Evolutionary conservation across 169 alveolate species (phyloP).

Genomic region (Besnoitia besnoiti): DNA sequence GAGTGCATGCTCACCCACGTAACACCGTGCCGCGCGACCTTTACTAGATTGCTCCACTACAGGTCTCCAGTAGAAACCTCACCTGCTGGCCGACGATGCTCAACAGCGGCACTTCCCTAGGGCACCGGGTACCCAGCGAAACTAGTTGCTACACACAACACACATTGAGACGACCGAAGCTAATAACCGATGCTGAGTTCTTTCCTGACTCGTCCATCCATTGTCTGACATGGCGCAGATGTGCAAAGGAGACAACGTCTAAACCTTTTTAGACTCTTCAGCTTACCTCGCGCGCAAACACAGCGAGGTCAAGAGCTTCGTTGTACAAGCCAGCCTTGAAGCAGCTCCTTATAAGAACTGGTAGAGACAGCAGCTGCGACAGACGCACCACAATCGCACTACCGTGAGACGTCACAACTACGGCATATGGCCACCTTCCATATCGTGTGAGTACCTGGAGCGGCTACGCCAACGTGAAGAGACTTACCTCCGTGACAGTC

Average conservation of each 20-base stretch:
- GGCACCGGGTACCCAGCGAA: slow-evolving; percentile 1
- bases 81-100: background rate
- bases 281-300: background rate
- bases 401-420: too few species aligned
- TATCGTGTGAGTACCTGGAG: too few species aligned
- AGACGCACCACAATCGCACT: background rate
- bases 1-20: too few species aligned
- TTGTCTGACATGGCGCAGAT: too few species aligned
- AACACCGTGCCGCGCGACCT: too few species aligned
- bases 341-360: background rate
- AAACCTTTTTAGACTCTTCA: too few species aligned
- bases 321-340: background rate
- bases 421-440: too few species aligned
- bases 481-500: background rate
- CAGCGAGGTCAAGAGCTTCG: background rate
- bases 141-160: background rate
- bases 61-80: background rate
- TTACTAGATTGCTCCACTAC: too few species aligned
- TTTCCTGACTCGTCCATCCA: too few species aligned
- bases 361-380: background rate
- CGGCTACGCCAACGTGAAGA: too few species aligned
- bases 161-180: background rate
- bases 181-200: too few species aligned
- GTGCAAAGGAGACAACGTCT: too few species aligned
- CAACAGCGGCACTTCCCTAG: background rate